Conservation (phyloP, 371 early-diverging fungal genomes). For the Fennellomyces sp. region DNA sequence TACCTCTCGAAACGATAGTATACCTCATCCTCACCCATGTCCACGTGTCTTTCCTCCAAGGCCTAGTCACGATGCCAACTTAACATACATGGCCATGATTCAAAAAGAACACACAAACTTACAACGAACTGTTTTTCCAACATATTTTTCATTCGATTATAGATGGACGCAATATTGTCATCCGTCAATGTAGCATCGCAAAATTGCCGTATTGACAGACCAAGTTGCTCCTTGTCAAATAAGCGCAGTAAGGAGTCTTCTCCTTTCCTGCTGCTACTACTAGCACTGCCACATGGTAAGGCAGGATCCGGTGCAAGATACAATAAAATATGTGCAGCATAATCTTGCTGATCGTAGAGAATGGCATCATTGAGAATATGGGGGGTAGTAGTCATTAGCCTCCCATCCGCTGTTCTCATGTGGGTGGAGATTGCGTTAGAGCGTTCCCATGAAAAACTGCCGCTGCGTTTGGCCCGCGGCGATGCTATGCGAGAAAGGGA, state of each 20-base stretch:
- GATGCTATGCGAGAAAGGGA: constrained; percentile 5
- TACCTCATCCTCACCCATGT: background rate
- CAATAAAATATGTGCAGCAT: constrained; percentile 19
- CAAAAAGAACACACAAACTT: constrained; percentile 1
- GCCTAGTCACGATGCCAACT: background rate
- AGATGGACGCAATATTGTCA: constrained; percentile 25
- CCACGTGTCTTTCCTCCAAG: background rate
- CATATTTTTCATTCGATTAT: constrained; percentile 25
- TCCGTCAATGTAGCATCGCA: constrained; percentile 31
- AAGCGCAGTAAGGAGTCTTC: constrained; percentile 15
- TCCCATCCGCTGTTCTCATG: background rate
- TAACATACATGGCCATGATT: background rate
- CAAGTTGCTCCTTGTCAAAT: background rate
- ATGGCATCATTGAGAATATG: constrained; percentile 13
- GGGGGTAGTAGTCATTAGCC: background rate
- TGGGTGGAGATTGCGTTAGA: background rate
- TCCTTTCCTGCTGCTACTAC: constrained; percentile 12
- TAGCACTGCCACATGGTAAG: constrained; percentile 5
- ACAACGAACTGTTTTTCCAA: constrained; percentile 21
- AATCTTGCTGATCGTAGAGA: constrained; percentile 20
- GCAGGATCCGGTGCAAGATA: constrained; percentile 17
- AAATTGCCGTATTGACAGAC: constrained; percentile 23
- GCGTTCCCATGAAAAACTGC: background rate
- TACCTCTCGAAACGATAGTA: background rate
- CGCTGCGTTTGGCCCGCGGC: background rate